Evolutionary conservation across 257 asterid species (phyloP).

Genomic region (Solanum piurae): DNA sequence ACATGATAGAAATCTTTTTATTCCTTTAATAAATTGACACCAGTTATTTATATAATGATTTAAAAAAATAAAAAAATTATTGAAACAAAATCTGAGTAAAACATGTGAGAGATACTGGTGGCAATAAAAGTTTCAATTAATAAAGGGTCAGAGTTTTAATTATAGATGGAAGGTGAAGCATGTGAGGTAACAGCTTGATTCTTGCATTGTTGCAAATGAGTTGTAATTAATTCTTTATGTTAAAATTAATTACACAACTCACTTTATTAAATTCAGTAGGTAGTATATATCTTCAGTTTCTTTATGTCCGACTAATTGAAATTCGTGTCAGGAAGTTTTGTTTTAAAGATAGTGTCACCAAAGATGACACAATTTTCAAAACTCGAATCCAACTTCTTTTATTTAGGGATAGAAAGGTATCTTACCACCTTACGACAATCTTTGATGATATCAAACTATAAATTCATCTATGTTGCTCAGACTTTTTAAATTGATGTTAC

Average conservation of each 20-base stretch:
- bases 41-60: background rate
- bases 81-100: background rate
- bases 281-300: background rate
- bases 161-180: background rate
- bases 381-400: background rate
- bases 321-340: background rate
- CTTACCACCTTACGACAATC: background rate
- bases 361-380: too few species aligned
- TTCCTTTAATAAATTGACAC: background rate
- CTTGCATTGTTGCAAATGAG: background rate
- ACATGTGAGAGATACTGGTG: background rate
- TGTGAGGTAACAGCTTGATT: slow-evolving; percentile 12
- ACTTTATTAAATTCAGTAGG: background rate
- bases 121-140: background rate
- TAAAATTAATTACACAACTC: background rate
- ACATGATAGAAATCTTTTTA: background rate
- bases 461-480: background rate
- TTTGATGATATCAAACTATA: background rate
- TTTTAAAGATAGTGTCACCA: background rate
- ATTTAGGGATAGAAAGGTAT: background rate
- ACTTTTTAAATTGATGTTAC: background rate
- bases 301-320: fast-evolving
- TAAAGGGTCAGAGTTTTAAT: background rate
- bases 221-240: background rate
- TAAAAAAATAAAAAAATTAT: background rate